Evolutionary conservation across 768 basidiomycete genomes (phyloP), one percentile per base, ranked within the genome.

Genomic region (Psilocybe azurescens): DNA sequence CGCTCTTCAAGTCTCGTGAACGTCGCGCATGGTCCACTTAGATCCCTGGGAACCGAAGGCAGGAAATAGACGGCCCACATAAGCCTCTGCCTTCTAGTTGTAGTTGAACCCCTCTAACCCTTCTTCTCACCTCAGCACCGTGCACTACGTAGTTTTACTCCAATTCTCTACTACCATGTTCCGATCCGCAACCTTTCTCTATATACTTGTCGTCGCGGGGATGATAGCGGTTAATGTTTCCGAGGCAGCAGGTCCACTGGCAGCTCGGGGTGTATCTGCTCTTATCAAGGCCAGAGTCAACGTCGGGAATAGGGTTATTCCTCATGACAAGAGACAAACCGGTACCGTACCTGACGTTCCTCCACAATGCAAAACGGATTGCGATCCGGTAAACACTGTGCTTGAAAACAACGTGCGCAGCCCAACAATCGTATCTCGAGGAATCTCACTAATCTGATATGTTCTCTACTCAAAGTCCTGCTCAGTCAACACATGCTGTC

Each of bases 401-500:
- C 49, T 71, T 24, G 6, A 24, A 28, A 14, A 7, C 18, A 38
- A 48, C 14, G 24, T 24, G 8, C 10, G 32, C 20, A 14, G 5
- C 44, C 30, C 32, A 39, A 9, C 36, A 20, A 50, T 14, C 53
- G 5, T 18, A 44, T 6, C 6, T 41, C 20, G 18, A 39, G 28
- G 53, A 29, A 48, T 28, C 5, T 9, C 38, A 33, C 10, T 16
- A 20, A 44, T 8, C 57, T 36, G 54, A 16, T 61, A 16, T n/a
- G n/a, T 29, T 38, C 8, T 30, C 20, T n/a, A 1, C 24, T 50
- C 39, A 11, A 53, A 75, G 77, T 63, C 48, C 14, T 79, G 78
- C 55, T 51, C 69, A 8, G 62, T 70, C 0, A 24, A 64, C 8
- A 50, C 64, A 29, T 85, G 83, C 58, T 85, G 83, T 66, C 71